Conservation (phyloP, 805 yeast genomes). For the Metschnikowia arizonensis region DNA sequence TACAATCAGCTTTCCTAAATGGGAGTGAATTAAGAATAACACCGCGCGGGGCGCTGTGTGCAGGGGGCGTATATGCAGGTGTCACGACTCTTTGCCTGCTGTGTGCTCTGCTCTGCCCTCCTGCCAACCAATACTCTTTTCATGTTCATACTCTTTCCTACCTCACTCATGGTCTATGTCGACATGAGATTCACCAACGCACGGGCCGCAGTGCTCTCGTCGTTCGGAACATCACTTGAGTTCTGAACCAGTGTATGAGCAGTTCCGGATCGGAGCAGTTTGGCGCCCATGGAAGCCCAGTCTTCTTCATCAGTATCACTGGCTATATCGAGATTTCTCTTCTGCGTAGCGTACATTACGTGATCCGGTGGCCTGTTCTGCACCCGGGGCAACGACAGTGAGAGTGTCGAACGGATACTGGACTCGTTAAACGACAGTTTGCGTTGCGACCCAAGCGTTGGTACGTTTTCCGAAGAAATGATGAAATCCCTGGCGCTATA, state of each 20-base stretch:
- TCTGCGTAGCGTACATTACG: slow-evolving; percentile 2
- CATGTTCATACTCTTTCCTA: no score
- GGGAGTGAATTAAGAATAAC: slow-evolving; percentile 6
- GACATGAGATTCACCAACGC: slow-evolving; percentile 60
- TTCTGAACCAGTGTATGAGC: slow-evolving; percentile 8
- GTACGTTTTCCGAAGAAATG: slow-evolving; percentile 19
- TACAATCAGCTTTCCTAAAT: slow-evolving; percentile 8
- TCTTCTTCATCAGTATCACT: slow-evolving; percentile 96
- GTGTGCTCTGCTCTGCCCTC: no score
- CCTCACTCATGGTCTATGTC: slow-evolving; percentile 4
- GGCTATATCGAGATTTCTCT: slow-evolving; percentile 4
- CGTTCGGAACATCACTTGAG: slow-evolving; percentile 20
- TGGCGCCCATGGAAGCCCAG: slow-evolving; percentile 90
- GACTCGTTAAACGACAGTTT: slow-evolving; percentile 43
- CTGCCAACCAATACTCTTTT: no score
- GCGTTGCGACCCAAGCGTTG: slow-evolving; percentile 25
- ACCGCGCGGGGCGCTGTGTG: slow-evolving; percentile 10
- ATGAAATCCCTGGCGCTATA: slow-evolving; percentile 9
- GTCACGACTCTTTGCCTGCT: no score
- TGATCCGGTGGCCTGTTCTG: slow-evolving; percentile 7
- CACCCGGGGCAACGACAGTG: slow-evolving; percentile 22
- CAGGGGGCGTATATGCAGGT: no score
- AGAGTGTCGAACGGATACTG: slow-evolving; percentile 40
- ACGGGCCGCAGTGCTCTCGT: slow-evolving; percentile 54
- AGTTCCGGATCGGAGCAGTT: slow-evolving; percentile 43